These are phyloP conservation scores for Tulasnella calospora DNA, from an alignment of 768 basidiomycete genomes.

Conservation along the genomic window DNA sequence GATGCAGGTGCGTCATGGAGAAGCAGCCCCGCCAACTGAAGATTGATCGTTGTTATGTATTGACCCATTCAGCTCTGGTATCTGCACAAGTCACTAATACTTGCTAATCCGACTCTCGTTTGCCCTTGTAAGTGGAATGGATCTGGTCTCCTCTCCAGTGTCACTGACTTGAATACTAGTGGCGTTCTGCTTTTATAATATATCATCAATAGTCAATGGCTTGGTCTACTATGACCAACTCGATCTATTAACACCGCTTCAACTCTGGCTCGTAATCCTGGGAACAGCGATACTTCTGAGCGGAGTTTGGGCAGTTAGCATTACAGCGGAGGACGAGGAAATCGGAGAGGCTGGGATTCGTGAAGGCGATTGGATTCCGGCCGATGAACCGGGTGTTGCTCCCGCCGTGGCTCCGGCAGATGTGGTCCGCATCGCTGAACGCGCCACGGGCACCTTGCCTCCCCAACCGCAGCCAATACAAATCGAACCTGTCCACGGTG, in stretches of 20 bases:
- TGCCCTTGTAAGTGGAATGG: conserved; percentile 62
- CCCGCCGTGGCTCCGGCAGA: conserved; percentile 27
- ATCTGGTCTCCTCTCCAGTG: neutral
- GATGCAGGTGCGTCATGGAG: conserved; percentile 47
- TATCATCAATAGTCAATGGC: conserved; percentile 85
- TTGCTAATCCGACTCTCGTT: conserved; percentile 80
- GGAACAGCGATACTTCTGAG: conserved; percentile 74
- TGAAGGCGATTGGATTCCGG: conserved; percentile 42
- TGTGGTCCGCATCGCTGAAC: conserved; percentile 22
- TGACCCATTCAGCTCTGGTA: conserved; percentile 56
- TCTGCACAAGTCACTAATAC: conserved; percentile 67
- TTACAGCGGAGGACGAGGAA: conserved; percentile 55
- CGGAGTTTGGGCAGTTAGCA: conserved; percentile 87
- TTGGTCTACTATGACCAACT: conserved; percentile 88
- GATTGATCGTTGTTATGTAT: neutral
- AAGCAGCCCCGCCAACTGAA: conserved; percentile 17
- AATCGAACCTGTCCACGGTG: neutral
- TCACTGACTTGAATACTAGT: conserved; percentile 36
- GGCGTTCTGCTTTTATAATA: conserved; percentile 93
- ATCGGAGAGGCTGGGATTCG: conserved; percentile 39
- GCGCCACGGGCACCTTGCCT: conserved; percentile 13
- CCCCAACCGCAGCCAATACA: conserved; percentile 4
- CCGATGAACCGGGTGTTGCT: conserved; percentile 25
- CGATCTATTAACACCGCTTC: conserved; percentile 57
- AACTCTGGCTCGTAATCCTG: conserved; percentile 67